Conservation (phyloP, 257 asterid species). For the Solanum etuberosum region DNA sequence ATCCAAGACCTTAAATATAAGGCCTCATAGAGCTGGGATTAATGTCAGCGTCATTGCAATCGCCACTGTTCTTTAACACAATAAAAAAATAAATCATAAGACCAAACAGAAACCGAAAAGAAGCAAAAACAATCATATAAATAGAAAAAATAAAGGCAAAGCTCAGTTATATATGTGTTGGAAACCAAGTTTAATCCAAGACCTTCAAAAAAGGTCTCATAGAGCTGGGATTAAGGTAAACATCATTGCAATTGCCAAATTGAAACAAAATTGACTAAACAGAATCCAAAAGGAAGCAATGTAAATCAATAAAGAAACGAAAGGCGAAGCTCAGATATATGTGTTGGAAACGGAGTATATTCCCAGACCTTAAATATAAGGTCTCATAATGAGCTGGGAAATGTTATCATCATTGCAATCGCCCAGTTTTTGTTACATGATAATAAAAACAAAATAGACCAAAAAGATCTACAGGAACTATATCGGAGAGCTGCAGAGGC, state of each 20-base stretch:
- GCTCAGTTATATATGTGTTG: background rate
- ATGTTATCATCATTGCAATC: constrained; percentile 35
- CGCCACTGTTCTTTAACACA: background rate
- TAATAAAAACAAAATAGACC: background rate
- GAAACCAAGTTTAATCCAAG: background rate
- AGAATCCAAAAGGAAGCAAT: background rate
- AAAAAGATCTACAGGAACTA: background rate
- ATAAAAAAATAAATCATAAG: background rate
- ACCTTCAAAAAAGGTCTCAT: background rate
- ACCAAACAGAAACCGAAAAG: background rate
- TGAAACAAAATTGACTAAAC: background rate
- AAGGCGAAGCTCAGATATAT: constrained; percentile 6
- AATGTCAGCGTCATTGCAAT: background rate
- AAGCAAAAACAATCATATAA: background rate
- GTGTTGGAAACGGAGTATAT: constrained; percentile 15
- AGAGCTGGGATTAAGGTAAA: background rate
- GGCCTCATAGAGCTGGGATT: background rate
- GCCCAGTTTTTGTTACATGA: background rate
- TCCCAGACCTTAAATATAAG: constrained; percentile 28
- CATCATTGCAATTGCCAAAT: background rate
- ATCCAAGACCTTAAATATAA: background rate
- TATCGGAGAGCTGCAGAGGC: background rate
- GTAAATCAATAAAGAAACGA: background rate
- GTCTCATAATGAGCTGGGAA: constrained; percentile 65
- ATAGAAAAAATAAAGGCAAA: background rate